Percentiles rank a stretch among this genome's conserved stretches.
Conservation (phyloP, 495 filamentous ascomycete species). For the Penicillium verhagenii region DNA sequence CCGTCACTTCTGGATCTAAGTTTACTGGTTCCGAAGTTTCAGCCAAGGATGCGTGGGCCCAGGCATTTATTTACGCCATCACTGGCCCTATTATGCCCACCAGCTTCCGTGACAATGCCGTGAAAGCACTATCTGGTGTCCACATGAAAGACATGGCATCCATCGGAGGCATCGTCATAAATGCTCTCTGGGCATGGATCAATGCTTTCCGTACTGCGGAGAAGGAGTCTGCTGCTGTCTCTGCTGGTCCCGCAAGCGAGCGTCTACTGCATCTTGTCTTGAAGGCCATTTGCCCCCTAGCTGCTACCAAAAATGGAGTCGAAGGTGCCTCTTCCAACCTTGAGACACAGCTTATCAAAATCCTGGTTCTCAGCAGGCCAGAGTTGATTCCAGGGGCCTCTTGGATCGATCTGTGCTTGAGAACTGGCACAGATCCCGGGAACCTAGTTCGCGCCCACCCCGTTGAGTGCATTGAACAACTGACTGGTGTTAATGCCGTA, state of each 20-base stretch:
- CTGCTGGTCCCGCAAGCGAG: slow-evolving; percentile 61
- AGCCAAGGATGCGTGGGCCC: slow-evolving; percentile 64
- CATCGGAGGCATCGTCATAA: slow-evolving; percentile 59
- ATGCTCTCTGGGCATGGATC: slow-evolving; percentile 83
- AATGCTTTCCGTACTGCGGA: slow-evolving; percentile 60
- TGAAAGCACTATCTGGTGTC: slow-evolving; percentile 53
- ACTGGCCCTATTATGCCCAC: slow-evolving; percentile 57
- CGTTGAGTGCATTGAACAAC: slow-evolving; percentile 49
- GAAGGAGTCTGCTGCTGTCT: slow-evolving; percentile 71
- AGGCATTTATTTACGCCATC: slow-evolving; percentile 78
- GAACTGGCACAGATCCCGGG: slow-evolving; percentile 78
- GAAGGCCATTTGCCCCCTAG: slow-evolving; percentile 63
- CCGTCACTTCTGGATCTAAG: slow-evolving; percentile 49
- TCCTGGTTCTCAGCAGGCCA: slow-evolving; percentile 75
- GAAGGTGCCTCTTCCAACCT: slow-evolving; percentile 43
- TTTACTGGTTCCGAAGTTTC: slow-evolving; percentile 33
- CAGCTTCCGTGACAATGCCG: slow-evolving; percentile 57
- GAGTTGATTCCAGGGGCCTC: slow-evolving; percentile 72
- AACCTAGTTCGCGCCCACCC: slow-evolving; percentile 57
- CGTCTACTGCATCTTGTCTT: slow-evolving; percentile 59
- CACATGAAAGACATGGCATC: slow-evolving; percentile 54
- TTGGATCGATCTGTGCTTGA: slow-evolving; percentile 87
- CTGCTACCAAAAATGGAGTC: slow-evolving; percentile 33
- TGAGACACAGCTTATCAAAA: slow-evolving; percentile 63
- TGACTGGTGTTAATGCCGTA: slow-evolving; percentile 35